A percentile compares a stretch with the other conserved stretches of the same genome.
phyloP scores from a whole-genome alignment of 2,329 filamentous ascomycete species.

The Coniochaeta sp. region DNA sequence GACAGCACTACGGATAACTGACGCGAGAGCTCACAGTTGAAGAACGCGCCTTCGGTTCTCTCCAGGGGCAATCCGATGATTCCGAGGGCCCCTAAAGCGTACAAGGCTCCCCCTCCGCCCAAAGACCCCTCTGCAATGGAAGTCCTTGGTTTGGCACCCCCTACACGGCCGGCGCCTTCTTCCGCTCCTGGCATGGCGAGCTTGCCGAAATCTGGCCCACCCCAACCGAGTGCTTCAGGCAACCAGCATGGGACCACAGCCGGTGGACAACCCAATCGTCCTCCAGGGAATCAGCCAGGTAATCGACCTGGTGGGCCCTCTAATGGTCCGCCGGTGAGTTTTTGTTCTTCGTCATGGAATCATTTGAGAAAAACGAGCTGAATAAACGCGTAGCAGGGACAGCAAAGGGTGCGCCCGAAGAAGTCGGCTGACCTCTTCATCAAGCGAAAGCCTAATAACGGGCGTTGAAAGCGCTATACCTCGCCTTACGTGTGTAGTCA shows the following conservation, averaged over 20 bases:
- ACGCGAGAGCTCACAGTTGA: conserved; percentile 2
- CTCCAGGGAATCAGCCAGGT: not conserved
- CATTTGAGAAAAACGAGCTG: not conserved
- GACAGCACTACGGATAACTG: not conserved
- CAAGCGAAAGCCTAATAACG: not conserved
- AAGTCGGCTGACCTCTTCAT: conserved; percentile 1
- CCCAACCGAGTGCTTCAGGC: not conserved
- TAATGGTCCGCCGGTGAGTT: conserved; percentile 4
- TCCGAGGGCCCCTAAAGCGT: conserved; percentile 5
- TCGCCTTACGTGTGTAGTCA: not conserved
- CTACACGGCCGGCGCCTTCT: conserved; percentile 30
- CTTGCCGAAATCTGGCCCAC: not conserved
- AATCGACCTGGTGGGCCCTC: not conserved
- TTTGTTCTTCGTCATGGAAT: not conserved
- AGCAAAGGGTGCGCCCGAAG: conserved; percentile 1
- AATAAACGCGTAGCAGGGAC: conserved; percentile 4
- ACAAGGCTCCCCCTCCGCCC: conserved; percentile 16
- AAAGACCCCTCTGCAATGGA: conserved; percentile 45
- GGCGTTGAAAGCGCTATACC: not conserved
- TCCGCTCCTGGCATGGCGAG: conserved; percentile 5
- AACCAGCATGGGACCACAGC: not conserved
- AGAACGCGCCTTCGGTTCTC: not conserved
- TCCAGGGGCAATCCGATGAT: conserved; percentile 7
- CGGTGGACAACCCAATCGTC: not conserved
- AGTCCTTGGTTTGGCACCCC: conserved; percentile 39